phyloP scores from a whole-genome alignment of 306 rosid genomes.

The Quercus glauca region DNA sequence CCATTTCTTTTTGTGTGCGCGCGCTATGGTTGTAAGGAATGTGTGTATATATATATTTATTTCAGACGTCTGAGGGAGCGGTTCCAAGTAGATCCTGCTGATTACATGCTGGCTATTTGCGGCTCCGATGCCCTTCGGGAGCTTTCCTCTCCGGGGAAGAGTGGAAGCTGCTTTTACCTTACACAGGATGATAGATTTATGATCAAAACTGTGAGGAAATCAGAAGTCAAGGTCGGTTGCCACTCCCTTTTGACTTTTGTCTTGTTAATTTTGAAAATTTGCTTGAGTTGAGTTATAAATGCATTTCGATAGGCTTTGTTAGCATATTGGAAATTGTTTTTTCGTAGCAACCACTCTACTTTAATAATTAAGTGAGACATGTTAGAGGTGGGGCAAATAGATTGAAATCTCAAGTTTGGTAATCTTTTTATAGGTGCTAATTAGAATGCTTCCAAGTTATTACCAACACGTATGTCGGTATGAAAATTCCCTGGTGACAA shows the following conservation, averaged over 20 bases:
- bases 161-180: constrained; percentile 89
- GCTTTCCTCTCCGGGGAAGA: constrained; percentile 96
- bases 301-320: background rate
- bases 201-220: constrained; percentile 94
- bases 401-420: constrained; percentile 17
- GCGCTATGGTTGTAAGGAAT: background rate
- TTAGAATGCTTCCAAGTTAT: constrained; percentile 91
- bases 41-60: constrained; percentile 7
- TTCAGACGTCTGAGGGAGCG: constrained; percentile 78
- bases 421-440: constrained; percentile 62
- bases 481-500: constrained; percentile 88
- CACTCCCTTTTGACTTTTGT: constrained; percentile 17
- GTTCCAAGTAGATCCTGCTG: constrained; percentile 91
- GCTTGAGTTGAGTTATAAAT: background rate
- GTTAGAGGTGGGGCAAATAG: background rate
- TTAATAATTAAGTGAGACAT: background rate
- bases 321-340: background rate
- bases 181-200: constrained; percentile 95
- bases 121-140: constrained; percentile 91
- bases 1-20: no score
- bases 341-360: background rate
- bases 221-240: constrained; percentile 88
- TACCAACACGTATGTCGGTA: constrained; percentile 58
- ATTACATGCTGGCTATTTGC: constrained; percentile 93
- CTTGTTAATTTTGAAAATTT: background rate